Conservation (phyloP, 2,329 filamentous ascomycete genomes). For the Curvularia lunata region DNA sequence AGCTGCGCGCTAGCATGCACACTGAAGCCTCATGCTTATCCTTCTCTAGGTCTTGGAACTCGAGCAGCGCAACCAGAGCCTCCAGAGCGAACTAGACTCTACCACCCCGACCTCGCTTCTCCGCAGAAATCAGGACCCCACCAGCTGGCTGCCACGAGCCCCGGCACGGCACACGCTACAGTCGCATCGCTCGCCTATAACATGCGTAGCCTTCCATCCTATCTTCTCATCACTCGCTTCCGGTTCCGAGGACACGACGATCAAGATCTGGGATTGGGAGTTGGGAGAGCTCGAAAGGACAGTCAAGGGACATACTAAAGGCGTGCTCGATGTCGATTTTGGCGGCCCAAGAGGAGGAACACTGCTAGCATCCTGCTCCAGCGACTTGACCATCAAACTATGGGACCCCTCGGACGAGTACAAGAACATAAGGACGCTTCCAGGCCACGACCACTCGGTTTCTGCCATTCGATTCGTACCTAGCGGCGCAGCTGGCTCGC, state of each 20-base stretch:
- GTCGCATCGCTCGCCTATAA: conserved; percentile 81
- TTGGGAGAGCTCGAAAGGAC: conserved; percentile 88
- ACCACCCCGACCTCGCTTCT: conserved; percentile 80
- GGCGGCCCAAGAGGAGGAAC: conserved; percentile 82
- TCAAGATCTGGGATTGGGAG: conserved; percentile 98
- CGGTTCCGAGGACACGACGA: conserved; percentile 88
- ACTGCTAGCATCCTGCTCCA: conserved; percentile 82
- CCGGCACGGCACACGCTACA: conserved; percentile 83
- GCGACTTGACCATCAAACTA: conserved; percentile 90
- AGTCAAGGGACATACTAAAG: conserved; percentile 88
- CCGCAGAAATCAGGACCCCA: conserved; percentile 80
- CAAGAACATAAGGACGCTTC: conserved; percentile 90
- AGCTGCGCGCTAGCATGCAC: conserved; percentile 17
- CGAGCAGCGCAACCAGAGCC: conserved; percentile 72
- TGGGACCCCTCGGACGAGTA: conserved; percentile 94
- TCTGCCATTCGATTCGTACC: conserved; percentile 88
- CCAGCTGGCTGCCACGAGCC: conserved; percentile 82
- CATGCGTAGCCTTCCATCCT: conserved; percentile 89
- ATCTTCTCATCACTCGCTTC: conserved; percentile 89
- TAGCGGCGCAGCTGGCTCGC: conserved; percentile 77
- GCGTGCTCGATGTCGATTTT: conserved; percentile 87
- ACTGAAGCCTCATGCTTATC: conserved; percentile 20
- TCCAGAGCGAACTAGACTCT: conserved; percentile 85
- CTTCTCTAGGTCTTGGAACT: conserved; percentile 83
- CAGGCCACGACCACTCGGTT: conserved; percentile 91